Evolutionary conservation across 2,329 filamentous ascomycete species (phyloP), one percentile per base, ranked within the genome.

Genomic region (Clonostachys rhizophaga): DNA sequence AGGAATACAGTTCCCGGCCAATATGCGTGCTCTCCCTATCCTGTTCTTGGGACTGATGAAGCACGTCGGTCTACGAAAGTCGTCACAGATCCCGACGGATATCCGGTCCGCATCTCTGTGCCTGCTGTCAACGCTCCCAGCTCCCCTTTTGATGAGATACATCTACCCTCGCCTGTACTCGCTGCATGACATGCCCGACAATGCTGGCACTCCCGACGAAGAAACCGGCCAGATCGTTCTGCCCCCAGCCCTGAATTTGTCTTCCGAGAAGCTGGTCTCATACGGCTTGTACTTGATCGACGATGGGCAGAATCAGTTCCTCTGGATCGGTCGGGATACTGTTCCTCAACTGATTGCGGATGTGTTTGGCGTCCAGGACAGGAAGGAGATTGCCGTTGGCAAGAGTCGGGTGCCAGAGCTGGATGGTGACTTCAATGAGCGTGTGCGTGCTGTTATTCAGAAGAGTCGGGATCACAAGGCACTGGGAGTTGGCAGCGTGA

Each of bases 271-370:
- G 42, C 80, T 99, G 44, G 89, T 90, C 5, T 81, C 91, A 1
- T 96, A 95, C 61, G 94, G 94, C 30, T 74, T 99, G 16, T 99
- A 99, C 67, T 79, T 99, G 49, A 94, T 99, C 58, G 94, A 99
- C 58, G 94, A 99, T 60, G 91, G 91, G 4, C 92, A 96, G 68
- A 96, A 90, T 6, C 94, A 99, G 65, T 99, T 99, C 78, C 71
- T 99, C 43, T 99, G 94, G 94, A 79, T 97, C 17, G 94, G 94
- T 13, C 84, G 91, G 35, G 92, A 99, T 55, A 87, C 92, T 2
- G 90, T 99, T 30, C 90, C 91, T 2, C 90, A 95, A 61, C 78
- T 99, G 34, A 75, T 97, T 39, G 69, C 79, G 45, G 94, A 99
- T 58, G 92, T 97, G 6, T 99, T 99, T 64, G 92, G 91, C 20